Base-by-base conservation (phyloP, 306 rosid genomes). In the Vigna trinervia region DNA sequence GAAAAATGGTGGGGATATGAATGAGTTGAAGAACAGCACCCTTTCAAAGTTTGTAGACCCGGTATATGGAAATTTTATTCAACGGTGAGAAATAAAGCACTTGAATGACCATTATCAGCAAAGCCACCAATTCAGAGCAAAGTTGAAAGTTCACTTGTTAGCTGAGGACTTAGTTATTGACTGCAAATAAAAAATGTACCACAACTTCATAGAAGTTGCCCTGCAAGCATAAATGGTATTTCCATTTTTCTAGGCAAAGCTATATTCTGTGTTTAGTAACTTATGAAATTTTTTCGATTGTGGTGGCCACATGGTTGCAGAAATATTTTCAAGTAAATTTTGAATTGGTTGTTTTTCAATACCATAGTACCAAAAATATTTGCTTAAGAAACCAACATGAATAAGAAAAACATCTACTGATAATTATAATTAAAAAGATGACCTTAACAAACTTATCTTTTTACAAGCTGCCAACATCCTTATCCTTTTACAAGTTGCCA, bases 391-490 rank as follows among this genome's bases (percentile, higher is more conserved):
- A 76, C 67, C 26, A 75, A 65, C 80, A 61, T 66, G 71, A 14
- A 60, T 20, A 74, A 69, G 68, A 71, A 38, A 43, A 47, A 60
- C 58, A 60, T 78, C 74, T 82, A 47, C 71, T 30, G 56, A 68
- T 78, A 62, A 39, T 45, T 73, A 57, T 48, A 39, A 75, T 70
- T 75, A 26, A 81, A 59, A 51, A 34, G 34, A 45, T 41, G 73
- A 43, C 57, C 73, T n/a, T 47, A 34, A 59, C 46, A 75, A 84
- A 13, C 53, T 82, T 43, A 54, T 65, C 74, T 76, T 30, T 81
- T 46, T 81, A 88, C 87, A 84, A 81, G 77, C 82, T 78, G 84
- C 71, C 78, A 45, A 57, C 80, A 71, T 70, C 81, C 53, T 82
- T 43, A 56, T 66, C 74, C 72, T 86, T 81, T 46, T 81, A 88